A percentile compares a stretch with the other conserved stretches of the same genome.
These are phyloP conservation scores for Exidia glandulosa DNA, from an alignment of 768 basidiomycete species.

Conservation along the genomic window DNA sequence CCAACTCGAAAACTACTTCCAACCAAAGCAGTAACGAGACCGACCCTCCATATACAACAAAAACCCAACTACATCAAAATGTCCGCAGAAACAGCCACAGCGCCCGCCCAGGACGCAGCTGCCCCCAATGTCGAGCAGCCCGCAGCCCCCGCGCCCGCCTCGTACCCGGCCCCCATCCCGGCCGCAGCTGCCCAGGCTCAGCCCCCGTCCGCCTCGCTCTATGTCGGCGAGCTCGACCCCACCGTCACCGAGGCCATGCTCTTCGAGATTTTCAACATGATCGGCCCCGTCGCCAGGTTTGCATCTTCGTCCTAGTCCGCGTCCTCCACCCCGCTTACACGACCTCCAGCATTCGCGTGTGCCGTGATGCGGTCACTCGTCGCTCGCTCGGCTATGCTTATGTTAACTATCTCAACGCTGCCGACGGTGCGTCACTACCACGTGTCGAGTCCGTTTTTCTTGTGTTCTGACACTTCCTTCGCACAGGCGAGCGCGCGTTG, in stretches of 20 bases:
- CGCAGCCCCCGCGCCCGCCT: constrained; percentile 44
- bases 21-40: neutral
- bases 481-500: constrained; percentile 85
- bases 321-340: neutral
- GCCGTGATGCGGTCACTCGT: constrained; percentile 98
- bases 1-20: neutral
- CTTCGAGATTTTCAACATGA: constrained; percentile 99
- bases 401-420: constrained; percentile 95
- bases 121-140: constrained; percentile 6
- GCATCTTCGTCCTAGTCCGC: constrained; percentile 14
- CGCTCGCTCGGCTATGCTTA: constrained; percentile 99
- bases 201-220: constrained; percentile 84
- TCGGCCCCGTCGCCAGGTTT: constrained; percentile 95
- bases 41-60: neutral
- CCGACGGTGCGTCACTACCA: constrained; percentile 83
- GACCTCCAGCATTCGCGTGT: constrained; percentile 80
- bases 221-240: constrained; percentile 97
- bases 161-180: constrained; percentile 43
- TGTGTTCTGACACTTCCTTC: constrained; percentile 5
- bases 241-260: constrained; percentile 99
- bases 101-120: constrained; percentile 12
- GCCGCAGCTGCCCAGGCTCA: constrained; percentile 41
- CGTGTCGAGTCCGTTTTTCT: neutral
- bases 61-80: too few relatives aligned
- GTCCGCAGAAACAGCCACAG: constrained; percentile 15